Base-by-base conservation (phyloP, 1,284 basidiomycete species). In the Ustilago hordei region DNA sequence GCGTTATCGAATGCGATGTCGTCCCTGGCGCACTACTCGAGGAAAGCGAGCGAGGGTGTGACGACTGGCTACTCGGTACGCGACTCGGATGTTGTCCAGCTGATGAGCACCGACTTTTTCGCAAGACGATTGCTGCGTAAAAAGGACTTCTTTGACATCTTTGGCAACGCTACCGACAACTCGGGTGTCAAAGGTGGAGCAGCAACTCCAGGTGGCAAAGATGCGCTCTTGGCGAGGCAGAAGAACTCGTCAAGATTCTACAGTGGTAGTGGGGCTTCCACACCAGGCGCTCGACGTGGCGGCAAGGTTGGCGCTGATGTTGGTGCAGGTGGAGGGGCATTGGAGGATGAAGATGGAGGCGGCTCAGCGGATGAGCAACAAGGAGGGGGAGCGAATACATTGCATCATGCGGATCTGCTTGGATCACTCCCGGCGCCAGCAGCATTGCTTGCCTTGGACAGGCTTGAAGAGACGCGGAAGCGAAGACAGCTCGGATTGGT, bases 31-130 rank as follows among this genome's bases (percentile, higher is more conserved):
- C 66, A 69, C 55, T 73, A 71, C 31, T 73, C 75, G 31, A 43
- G 66, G 38, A 73, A 48, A 17, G 66, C 74, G 6, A 67, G 64
- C 39, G 60, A 73, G 38, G 75, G 63, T 45, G 60, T 63, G 1
- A 48, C 66, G 3, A 69, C 69, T 0, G 79, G 75, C 35, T 64
- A 78, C 39, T 71, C 75, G 19, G 65, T 80, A 8, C 67, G 76
- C 41, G 82, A 82, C 34, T 77, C 74, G 17, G 82, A 83, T 47
- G 75, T 83, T 17, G 72, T 83, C 11, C 81, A 81, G 64, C 64
- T 83, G 55, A 76, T 80, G 78, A 80, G 80, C 58, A 69, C 64
- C 38, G 80, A 81, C 57, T 77, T 81, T 41, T 78, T 78, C 53
- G 75, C 75, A 3, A 50, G 75, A 4, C 54, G 75, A 11, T 23